Percentiles rank a stretch among this genome's conserved stretches.
These are phyloP conservation scores for Talaromyces sp. DNA, from an alignment of 2,329 filamentous ascomycete genomes.

Conservation along the genomic window DNA sequence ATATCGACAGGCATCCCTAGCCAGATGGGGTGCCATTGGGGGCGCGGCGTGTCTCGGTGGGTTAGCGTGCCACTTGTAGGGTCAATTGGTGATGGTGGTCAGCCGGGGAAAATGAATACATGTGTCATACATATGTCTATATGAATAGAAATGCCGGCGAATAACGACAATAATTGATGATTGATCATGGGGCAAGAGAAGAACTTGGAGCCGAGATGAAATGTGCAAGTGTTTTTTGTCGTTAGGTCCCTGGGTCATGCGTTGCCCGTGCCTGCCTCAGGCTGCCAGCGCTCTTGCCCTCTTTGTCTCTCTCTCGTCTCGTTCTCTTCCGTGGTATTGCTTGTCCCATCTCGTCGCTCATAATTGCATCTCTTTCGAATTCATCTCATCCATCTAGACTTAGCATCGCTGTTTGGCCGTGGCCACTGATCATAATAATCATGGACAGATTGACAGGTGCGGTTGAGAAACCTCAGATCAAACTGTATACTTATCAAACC, in stretches of 20 bases:
- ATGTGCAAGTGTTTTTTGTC: background rate
- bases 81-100: background rate
- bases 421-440: background rate
- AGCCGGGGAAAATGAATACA: background rate
- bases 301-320: background rate
- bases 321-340: background rate
- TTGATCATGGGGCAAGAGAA: background rate
- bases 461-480: background rate
- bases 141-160: background rate
- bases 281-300: background rate
- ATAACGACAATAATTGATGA: background rate
- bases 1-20: background rate
- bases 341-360: background rate
- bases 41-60: background rate
- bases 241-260: background rate
- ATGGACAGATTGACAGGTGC: background rate
- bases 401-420: background rate
- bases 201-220: background rate
- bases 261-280: background rate
- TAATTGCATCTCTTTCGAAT: background rate
- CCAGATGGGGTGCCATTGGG: background rate
- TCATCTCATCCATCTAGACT: background rate
- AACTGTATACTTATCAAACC: background rate
- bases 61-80: background rate
- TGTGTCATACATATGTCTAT: background rate